These are phyloP conservation scores for Elymus sibiricus DNA, from an alignment of 176 grass and related monocot species.

Conservation along the genomic window DNA sequence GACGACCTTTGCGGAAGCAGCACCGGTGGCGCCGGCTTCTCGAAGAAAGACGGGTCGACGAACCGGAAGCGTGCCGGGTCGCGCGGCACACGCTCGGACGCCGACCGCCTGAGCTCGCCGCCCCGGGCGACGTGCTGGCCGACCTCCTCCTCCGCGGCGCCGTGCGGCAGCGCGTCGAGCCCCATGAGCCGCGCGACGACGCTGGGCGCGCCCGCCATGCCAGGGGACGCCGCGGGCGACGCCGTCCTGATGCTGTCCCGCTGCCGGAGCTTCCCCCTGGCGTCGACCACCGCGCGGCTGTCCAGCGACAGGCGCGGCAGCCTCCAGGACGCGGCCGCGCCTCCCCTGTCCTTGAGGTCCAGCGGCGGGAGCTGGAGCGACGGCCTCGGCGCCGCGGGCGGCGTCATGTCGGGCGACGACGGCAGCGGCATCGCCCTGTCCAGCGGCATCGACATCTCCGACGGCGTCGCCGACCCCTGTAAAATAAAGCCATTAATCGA, in stretches of 20 bases:
- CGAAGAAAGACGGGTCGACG: slow-evolving; percentile 49
- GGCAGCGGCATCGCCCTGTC: slow-evolving; percentile 2
- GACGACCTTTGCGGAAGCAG: slow-evolving; percentile 25
- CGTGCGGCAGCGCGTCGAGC: slow-evolving; percentile 61
- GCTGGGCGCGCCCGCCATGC: slow-evolving; percentile 47
- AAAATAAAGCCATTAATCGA: not conserved
- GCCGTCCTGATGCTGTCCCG: slow-evolving; percentile 76
- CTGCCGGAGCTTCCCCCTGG: slow-evolving; percentile 56
- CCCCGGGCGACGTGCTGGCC: not conserved
- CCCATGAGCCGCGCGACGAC: slow-evolving; percentile 93
- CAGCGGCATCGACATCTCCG: slow-evolving; percentile 59
- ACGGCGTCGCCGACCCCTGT: slow-evolving; percentile 73
- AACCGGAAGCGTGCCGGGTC: slow-evolving; percentile 65
- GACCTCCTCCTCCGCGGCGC: not conserved
- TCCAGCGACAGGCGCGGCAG: slow-evolving; percentile 78
- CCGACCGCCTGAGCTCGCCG: slow-evolving; percentile 66
- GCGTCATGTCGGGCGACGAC: slow-evolving; percentile 42
- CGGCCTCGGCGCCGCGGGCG: slow-evolving; percentile 46
- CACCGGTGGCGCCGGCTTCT: slow-evolving; percentile 1
- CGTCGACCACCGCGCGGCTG: slow-evolving; percentile 74
- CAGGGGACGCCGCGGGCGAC: slow-evolving; percentile 6
- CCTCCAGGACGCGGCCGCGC: slow-evolving; percentile 35
- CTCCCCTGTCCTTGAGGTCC: slow-evolving; percentile 10
- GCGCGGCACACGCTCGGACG: slow-evolving; percentile 66
- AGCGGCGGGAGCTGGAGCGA: slow-evolving; percentile 49